Percentiles rank a stretch among this genome's conserved stretches.
Evolutionary conservation across 208 protist species (phyloP).

Genomic region (Lotmaria passim): DNA sequence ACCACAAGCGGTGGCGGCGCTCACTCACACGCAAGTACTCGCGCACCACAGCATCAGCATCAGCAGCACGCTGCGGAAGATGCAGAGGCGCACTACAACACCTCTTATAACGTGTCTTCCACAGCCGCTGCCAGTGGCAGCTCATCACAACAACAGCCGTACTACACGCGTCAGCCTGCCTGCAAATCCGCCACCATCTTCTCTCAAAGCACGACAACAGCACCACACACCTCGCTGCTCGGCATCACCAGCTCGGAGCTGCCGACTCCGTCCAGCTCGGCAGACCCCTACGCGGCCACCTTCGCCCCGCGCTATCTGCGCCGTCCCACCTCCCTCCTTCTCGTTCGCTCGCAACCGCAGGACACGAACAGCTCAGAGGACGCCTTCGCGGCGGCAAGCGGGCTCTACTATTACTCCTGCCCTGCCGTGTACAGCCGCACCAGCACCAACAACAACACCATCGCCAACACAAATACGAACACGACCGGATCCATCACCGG

Average conservation of each 20-base stretch:
- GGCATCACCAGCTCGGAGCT: constrained; percentile 31
- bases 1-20: neutral
- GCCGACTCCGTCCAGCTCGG: constrained; percentile 30
- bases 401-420: constrained; percentile 18
- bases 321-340: constrained; percentile 23
- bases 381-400: neutral
- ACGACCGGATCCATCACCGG: no score
- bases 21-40: constrained; percentile 3
- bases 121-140: neutral
- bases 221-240: constrained; percentile 12
- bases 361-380: constrained; percentile 17
- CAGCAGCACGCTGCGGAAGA: constrained; percentile 5
- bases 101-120: neutral
- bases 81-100: neutral
- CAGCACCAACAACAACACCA: neutral
- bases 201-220: constrained; percentile 29
- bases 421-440: neutral
- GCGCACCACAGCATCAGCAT: neutral
- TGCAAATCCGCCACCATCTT: constrained; percentile 9
- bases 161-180: constrained; percentile 12
- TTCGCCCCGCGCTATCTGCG: constrained; percentile 1
- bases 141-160: neutral
- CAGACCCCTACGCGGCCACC: neutral
- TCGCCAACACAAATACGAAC: no score
- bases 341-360: constrained; percentile 23